Percentiles rank a stretch among this genome's conserved stretches.
Conservation (phyloP, 1,284 basidiomycete species). For the Microbotryomycetes sp. region DNA sequence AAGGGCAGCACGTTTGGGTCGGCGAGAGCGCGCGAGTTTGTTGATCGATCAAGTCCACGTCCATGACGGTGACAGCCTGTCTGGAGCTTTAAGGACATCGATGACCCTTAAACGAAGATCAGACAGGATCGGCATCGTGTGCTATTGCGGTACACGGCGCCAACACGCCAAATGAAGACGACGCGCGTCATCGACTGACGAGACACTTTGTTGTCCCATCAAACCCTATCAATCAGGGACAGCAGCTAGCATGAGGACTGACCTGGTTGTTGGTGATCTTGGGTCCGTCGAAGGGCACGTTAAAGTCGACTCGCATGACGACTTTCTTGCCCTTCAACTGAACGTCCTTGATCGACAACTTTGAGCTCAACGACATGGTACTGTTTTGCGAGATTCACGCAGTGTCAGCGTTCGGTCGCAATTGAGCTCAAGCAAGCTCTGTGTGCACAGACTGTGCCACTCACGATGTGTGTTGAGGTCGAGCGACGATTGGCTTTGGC, state of each 20-base stretch:
- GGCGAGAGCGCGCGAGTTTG: neutral
- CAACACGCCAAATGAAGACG: neutral
- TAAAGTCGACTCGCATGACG: conserved; percentile 94
- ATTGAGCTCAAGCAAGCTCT: too few species aligned
- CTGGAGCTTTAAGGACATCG: neutral
- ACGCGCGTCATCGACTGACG: neutral
- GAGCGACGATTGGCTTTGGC: too few species aligned
- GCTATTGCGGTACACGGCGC: neutral
- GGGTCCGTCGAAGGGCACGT: conserved; percentile 81
- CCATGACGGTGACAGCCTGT: neutral
- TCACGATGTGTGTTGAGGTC: too few species aligned
- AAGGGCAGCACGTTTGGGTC: neutral
- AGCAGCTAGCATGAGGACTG: conserved; percentile 42
- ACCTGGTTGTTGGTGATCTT: conserved; percentile 96
- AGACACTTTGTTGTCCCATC: neutral
- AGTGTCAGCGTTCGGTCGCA: too few species aligned
- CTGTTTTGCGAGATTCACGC: neutral
- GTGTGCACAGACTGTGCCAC: too few species aligned
- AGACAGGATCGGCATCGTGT: neutral
- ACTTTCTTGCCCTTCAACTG: conserved; percentile 85
- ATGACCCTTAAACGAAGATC: neutral
- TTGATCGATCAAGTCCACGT: neutral
- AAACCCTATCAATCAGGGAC: conserved; percentile 5
- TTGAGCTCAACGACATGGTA: conserved; percentile 77
- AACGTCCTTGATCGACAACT: conserved; percentile 86